Percentiles rank a stretch among this genome's conserved stretches.
These are phyloP conservation scores for Eucalyptus rudis DNA, from an alignment of 345 rosid genomes.

Conservation along the genomic window DNA sequence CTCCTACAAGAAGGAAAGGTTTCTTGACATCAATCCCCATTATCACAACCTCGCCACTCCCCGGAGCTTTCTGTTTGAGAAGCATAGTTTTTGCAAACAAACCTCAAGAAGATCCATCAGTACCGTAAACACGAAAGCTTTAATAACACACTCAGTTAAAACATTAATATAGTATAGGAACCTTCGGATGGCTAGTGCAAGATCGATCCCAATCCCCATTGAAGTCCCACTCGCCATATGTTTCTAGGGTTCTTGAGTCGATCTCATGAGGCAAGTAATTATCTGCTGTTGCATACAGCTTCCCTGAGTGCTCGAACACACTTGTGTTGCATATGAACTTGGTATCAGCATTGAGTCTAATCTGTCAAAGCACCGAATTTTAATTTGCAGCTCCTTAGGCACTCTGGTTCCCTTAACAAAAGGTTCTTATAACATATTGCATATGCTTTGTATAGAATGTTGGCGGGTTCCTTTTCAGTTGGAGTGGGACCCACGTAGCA, in stretches of 20 bases:
- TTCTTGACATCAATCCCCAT: constrained; percentile 14
- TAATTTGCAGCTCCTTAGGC: background rate
- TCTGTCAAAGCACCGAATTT: background rate
- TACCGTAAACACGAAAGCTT: background rate
- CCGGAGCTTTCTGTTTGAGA: constrained; percentile 22
- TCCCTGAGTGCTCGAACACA: background rate
- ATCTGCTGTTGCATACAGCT: background rate
- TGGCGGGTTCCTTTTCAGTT: background rate
- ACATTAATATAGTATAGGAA: background rate
- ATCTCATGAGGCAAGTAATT: constrained; percentile 8
- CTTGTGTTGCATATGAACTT: background rate
- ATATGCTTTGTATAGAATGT: background rate
- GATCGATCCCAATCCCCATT: constrained; percentile 23
- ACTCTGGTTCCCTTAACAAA: background rate
- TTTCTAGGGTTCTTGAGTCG: background rate
- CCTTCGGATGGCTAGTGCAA: constrained; percentile 34
- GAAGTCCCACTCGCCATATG: constrained; percentile 15
- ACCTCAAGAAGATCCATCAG: background rate
- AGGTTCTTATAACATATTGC: background rate
- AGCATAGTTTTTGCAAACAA: background rate
- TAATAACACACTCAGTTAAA: background rate
- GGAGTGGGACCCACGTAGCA: no score
- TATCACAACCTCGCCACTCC: constrained; percentile 22
- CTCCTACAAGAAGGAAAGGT: constrained; percentile 25
- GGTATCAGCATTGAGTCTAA: background rate